Base-by-base conservation (phyloP, 2,329 filamentous ascomycete species). In the Phaeoacremonium minimum region DNA sequence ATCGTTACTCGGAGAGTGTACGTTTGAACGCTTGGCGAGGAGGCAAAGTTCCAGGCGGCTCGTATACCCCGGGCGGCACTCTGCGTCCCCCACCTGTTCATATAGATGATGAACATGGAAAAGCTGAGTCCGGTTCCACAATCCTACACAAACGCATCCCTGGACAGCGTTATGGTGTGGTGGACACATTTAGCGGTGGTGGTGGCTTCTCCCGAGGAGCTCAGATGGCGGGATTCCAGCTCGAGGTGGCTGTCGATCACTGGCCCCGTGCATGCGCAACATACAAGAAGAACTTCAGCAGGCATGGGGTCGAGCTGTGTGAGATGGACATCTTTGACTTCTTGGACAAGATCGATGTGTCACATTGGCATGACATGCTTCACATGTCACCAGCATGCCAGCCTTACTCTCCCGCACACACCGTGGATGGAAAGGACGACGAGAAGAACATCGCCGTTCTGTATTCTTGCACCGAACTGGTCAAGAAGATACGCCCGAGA, bases 331-430 rank as follows among this genome's bases (percentile, higher is more conserved):
- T 75, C 1, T 60, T 68, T 20, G 56, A 72, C 3, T 80, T 83
- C 34, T 61, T 79, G 18, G 50, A 48, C 1, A 41, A 49, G 5
- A 31, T 47, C 2, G 41, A 44, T 0, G 46, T 58, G 0, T 51
- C 57, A 3, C 44, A 35, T 7, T 63, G 64, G 4, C 74, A 83
- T 0, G 86, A 93, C 46, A 63, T 91, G 2, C 60, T 87, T 0
- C 87, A 94, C 45, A 58, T 89, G 0, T 88, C 83, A 0, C 86
- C 85, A 0, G 87, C 87, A 0, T 94, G 88, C 38, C 85, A 91
- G 46, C 77, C 73, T 3, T 90, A 82, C 54, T 90, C 85, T 0
- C 77, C 79, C 0, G 83, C 81, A 0, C 82, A 94, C 41, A 90
- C 85, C 0, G 54, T 69, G 1, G 46, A 58, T 0, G 73, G 75